A percentile compares a stretch with the other conserved stretches of the same genome.
phyloP scores from a whole-genome alignment of 495 filamentous ascomycete genomes.

The Penicillium maclennaniae region DNA sequence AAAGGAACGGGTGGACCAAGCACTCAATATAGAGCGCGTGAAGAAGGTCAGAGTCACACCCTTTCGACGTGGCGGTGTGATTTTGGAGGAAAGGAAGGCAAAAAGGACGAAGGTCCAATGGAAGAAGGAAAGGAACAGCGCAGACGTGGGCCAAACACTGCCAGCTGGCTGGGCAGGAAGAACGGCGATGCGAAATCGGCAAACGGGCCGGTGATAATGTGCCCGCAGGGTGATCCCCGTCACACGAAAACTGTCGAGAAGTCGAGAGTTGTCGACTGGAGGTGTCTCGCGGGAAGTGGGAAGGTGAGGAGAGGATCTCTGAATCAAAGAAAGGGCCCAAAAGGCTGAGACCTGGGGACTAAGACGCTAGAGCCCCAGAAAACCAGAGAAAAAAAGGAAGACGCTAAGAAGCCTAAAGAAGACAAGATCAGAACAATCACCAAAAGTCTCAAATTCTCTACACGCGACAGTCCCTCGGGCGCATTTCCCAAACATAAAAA shows the following conservation, averaged over 20 bases:
- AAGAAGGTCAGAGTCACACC: background rate
- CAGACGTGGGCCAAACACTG: slow-evolving; percentile 20
- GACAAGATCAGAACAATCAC: background rate
- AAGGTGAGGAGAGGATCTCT: too few relatives aligned
- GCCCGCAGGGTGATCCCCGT: slow-evolving; percentile 24
- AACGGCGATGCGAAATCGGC: slow-evolving; percentile 13
- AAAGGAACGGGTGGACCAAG: background rate
- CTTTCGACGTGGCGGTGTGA: slow-evolving; percentile 22
- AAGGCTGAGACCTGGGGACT: background rate
- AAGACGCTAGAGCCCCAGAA: background rate
- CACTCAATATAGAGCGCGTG: slow-evolving; percentile 12
- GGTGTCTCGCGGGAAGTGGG: too few relatives aligned
- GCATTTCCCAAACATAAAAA: slow-evolving; percentile 1
- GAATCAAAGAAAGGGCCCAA: background rate
- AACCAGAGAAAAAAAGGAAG: background rate
- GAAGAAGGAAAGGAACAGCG: slow-evolving; percentile 6
- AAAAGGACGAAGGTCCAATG: background rate
- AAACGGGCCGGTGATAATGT: slow-evolving; percentile 25
- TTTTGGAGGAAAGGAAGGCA: background rate
- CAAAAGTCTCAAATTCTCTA: background rate
- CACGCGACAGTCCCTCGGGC: slow-evolving; percentile 1
- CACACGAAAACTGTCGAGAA: background rate
- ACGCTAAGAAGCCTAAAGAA: background rate
- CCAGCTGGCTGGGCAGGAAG: slow-evolving; percentile 28
- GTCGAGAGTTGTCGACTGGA: background rate